Evolutionary conservation across 2,329 filamentous ascomycete species (phyloP).

Genomic region (Cytospora leucostoma): DNA sequence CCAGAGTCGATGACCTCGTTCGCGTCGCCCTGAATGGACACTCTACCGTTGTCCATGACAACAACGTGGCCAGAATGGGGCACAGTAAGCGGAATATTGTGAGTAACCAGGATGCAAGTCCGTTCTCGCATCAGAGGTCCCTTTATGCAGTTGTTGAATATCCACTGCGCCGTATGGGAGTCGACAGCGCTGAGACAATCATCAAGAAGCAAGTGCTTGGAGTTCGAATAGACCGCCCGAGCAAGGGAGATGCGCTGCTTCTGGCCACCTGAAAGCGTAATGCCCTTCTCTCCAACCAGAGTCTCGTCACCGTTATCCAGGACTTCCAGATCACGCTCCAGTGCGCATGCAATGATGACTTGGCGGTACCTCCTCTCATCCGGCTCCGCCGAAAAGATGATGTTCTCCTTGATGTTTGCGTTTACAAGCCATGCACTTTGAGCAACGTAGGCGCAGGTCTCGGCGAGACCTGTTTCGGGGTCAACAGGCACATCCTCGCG

Average conservation of each 20-base stretch:
- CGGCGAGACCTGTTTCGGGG: constrained; percentile 80
- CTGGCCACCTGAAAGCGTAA: constrained; percentile 93
- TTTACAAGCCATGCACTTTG: constrained; percentile 98
- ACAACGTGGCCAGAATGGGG: constrained; percentile 80
- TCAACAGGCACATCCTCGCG: constrained; percentile 83
- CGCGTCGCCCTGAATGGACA: constrained; percentile 74
- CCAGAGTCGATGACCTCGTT: constrained; percentile 82
- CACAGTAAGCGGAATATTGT: constrained; percentile 88
- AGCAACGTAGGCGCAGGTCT: constrained; percentile 93
- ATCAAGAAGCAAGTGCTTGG: constrained; percentile 85
- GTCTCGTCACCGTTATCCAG: constrained; percentile 92
- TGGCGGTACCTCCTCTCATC: constrained; percentile 82
- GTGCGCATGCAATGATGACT: constrained; percentile 86
- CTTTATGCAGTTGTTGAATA: constrained; percentile 89
- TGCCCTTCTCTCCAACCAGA: constrained; percentile 93
- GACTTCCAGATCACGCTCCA: constrained; percentile 89
- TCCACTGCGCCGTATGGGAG: constrained; percentile 97
- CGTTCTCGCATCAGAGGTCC: constrained; percentile 85
- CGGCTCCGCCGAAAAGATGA: constrained; percentile 80
- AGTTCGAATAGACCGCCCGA: constrained; percentile 95
- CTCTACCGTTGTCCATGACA: constrained; percentile 81
- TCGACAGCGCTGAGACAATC: constrained; percentile 97
- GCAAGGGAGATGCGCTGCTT: constrained; percentile 97
- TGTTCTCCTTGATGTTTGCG: constrained; percentile 93
- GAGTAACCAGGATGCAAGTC: constrained; percentile 93